Conservation (phyloP, 2,329 filamentous ascomycete genomes). For the Plenodomus biglobosus region DNA sequence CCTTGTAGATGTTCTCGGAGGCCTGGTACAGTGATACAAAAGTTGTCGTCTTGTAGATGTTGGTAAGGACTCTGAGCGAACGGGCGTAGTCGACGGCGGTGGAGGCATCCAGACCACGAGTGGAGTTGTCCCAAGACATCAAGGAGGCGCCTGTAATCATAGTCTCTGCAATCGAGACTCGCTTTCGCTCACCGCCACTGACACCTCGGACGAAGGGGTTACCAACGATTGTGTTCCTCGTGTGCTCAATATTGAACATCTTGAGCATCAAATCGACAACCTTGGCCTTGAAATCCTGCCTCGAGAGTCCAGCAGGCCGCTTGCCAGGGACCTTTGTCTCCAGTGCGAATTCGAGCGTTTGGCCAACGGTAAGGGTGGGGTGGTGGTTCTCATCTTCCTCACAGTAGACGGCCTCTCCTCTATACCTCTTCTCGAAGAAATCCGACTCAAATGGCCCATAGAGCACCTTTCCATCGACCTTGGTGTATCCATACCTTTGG, state of each 20-base stretch:
- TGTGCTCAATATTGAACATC: slow-evolving; percentile 95
- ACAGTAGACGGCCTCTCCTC: slow-evolving; percentile 83
- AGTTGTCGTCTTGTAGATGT: slow-evolving; percentile 80
- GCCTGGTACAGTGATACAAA: slow-evolving; percentile 87
- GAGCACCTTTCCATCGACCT: slow-evolving; percentile 67
- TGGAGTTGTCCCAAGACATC: slow-evolving; percentile 62
- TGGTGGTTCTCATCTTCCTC: slow-evolving; percentile 85
- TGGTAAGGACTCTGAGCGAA: slow-evolving; percentile 63
- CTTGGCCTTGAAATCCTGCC: slow-evolving; percentile 73
- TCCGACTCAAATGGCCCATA: slow-evolving; percentile 74
- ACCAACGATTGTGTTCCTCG: slow-evolving; percentile 79
- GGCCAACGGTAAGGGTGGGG: slow-evolving; percentile 80
- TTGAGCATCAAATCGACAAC: slow-evolving; percentile 74
- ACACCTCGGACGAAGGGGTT: slow-evolving; percentile 76
- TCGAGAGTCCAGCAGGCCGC: slow-evolving; percentile 71
- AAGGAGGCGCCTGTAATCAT: slow-evolving; percentile 73
- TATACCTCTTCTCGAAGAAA: slow-evolving; percentile 70
- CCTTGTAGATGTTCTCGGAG: slow-evolving; percentile 76
- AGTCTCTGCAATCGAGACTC: slow-evolving; percentile 81
- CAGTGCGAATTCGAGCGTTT: slow-evolving; percentile 82
- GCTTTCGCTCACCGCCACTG: slow-evolving; percentile 76
- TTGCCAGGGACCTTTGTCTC: slow-evolving; percentile 84
- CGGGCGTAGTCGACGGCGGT: slow-evolving; percentile 54
- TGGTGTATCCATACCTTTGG: slow-evolving; percentile 61
- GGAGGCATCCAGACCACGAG: slow-evolving; percentile 52